phyloP scores from a whole-genome alignment of 129 eudicot species.

The Gnaphalium uliginosum region DNA sequence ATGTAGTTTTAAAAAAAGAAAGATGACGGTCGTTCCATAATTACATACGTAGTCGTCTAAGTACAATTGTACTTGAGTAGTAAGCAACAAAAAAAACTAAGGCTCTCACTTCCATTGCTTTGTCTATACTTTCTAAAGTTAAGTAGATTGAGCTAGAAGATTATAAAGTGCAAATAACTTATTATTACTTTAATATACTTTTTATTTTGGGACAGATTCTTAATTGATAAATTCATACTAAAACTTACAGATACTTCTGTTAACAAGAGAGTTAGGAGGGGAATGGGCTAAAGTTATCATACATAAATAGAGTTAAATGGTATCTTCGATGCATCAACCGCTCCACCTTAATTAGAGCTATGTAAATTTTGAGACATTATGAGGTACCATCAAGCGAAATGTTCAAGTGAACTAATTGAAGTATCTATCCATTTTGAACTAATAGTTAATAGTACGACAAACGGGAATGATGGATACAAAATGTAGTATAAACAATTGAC shows the following conservation, averaged over 20 bases:
- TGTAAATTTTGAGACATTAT: background rate
- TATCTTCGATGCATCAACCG: background rate
- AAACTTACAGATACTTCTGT: background rate
- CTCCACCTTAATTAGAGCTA: background rate
- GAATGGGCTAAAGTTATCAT: too few relatives aligned
- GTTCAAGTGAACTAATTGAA: background rate
- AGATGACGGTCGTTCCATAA: too few relatives aligned
- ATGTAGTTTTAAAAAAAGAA: too few relatives aligned
- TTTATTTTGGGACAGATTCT: background rate
- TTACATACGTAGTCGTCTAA: too few relatives aligned
- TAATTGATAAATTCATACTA: background rate
- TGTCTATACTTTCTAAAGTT: background rate
- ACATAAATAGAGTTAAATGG: background rate
- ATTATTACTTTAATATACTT: background rate
- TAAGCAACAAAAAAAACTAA: too few relatives aligned
- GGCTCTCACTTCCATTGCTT: conserved; percentile 25
- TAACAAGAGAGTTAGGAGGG: too few relatives aligned
- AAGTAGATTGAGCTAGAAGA: background rate
- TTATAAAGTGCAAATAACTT: background rate
- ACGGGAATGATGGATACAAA: conserved; percentile 22
- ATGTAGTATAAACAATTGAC: conserved; percentile 21
- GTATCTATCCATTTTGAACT: background rate
- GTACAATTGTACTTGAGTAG: too few relatives aligned
- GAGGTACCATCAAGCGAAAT: background rate
- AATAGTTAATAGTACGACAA: conserved; percentile 11